Percentiles rank a stretch among this genome's conserved stretches.
phyloP scores from a whole-genome alignment of 495 filamentous ascomycete genomes.

The Hypomontagnella submonticulosa region DNA sequence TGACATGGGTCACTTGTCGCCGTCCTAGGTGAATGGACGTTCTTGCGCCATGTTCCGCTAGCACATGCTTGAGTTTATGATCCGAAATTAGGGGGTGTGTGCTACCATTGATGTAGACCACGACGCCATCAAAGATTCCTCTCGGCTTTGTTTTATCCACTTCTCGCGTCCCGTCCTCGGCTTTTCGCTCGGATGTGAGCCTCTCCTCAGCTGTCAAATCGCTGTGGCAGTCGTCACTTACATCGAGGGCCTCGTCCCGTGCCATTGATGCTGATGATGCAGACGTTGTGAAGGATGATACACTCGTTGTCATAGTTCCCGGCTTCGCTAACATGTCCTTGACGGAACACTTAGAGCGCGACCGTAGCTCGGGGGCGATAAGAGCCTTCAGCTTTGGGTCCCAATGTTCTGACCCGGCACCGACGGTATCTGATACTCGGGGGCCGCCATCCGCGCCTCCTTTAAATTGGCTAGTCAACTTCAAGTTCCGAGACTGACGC shows the following conservation, averaged over 20 bases:
- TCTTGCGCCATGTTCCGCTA: slow-evolving; percentile 76
- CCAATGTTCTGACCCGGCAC: slow-evolving; percentile 61
- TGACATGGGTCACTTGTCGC: slow-evolving; percentile 84
- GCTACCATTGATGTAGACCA: slow-evolving; percentile 89
- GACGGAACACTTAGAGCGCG: slow-evolving; percentile 53
- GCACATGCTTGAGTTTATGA: slow-evolving; percentile 82
- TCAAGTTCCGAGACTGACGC: slow-evolving; percentile 73
- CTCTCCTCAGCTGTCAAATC: slow-evolving; percentile 46
- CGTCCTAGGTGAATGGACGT: slow-evolving; percentile 75
- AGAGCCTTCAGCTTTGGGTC: slow-evolving; percentile 59
- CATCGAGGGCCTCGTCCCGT: neutral
- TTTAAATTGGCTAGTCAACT: slow-evolving; percentile 75
- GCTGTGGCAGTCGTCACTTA: neutral
- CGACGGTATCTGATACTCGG: slow-evolving; percentile 68
- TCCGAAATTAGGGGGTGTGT: slow-evolving; percentile 85
- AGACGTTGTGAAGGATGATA: slow-evolving; percentile 14
- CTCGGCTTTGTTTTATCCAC: slow-evolving; percentile 39
- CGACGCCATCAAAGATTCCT: slow-evolving; percentile 70
- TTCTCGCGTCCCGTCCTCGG: slow-evolving; percentile 50
- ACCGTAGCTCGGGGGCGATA: slow-evolving; percentile 56
- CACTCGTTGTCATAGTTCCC: slow-evolving; percentile 51
- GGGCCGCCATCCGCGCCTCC: slow-evolving; percentile 61
- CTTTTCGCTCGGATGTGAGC: slow-evolving; percentile 46
- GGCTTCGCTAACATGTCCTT: slow-evolving; percentile 62
- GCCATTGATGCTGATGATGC: neutral